Evolutionary conservation across 176 grass and related monocot species (phyloP), one percentile per base, ranked within the genome.

Genomic region (Paspalum notatum): DNA sequence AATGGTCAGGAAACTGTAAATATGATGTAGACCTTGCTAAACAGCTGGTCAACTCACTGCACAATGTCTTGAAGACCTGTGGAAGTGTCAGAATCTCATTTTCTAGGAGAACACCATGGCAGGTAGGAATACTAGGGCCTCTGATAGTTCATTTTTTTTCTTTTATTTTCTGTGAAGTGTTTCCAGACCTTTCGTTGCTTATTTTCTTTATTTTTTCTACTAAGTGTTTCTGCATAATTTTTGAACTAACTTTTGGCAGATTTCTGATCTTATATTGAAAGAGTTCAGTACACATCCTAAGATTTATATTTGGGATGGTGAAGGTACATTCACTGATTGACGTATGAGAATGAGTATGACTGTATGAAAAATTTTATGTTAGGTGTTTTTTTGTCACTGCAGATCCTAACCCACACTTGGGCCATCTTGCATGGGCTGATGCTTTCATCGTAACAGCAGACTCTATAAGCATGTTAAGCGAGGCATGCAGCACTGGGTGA

Each of bases 391-490:
- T 72, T 82, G 17, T 72, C 82, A 68, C 40, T 87, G 75, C 86
- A 94, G 96, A 91, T 62, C 86, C 92, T 47, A 95, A 98, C 65
- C 96, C 88, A 3, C 92, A 95, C 74, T 83, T 98, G 83, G 96
- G 96, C 38, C 92, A 98, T 91, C 88, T 98, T 57, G 92, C 96
- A 49, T 98, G 90, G 90, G 96, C 86, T 27, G 90, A 95, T 91
- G 96, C 90, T 76, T 98, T 98, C 70, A 43, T 98, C 59, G 77
- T 98, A 21, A 93, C 96, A 76, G 92, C 92, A n/a, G 90, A 95
- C 69, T 98, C 90, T 0, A 21, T 95, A 67, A 98, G 96, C 68
- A 95, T 98, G 90, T 57, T 95, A 79, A 98, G 96, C 7, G 96
- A 98, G 76, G 88, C 92, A 11, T 93, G 92, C 88, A 91, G 92